Percentiles rank a stretch among this genome's conserved stretches.
Conservation (phyloP, 192 early-diverging fungal species). For the Coemansia sp. region DNA sequence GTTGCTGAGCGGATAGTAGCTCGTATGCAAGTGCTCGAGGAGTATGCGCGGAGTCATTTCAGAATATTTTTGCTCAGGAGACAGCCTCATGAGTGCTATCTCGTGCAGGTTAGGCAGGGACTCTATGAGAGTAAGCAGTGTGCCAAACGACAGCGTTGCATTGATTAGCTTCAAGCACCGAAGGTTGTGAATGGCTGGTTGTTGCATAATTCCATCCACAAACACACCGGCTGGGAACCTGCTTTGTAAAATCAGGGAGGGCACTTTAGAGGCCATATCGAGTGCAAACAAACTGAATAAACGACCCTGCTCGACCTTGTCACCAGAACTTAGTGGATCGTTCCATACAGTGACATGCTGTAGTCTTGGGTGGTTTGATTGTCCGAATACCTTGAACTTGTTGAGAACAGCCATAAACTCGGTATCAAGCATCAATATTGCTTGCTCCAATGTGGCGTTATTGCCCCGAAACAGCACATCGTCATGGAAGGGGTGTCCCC, state of each 20-base stretch:
- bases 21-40: background rate
- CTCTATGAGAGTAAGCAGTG: background rate
- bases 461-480: slow-evolving; percentile 15
- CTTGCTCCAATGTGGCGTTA: background rate
- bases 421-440: background rate
- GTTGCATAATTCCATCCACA: background rate
- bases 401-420: background rate
- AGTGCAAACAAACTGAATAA: background rate
- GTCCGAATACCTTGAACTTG: background rate
- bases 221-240: background rate
- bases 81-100: background rate
- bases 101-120: background rate
- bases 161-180: background rate
- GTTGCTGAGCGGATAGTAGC: slow-evolving; percentile 3
- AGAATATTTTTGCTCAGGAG: background rate
- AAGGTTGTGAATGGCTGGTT: background rate
- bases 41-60: background rate
- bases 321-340: background rate
- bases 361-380: background rate
- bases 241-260: background rate
- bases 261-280: background rate
- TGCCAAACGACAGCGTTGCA: background rate
- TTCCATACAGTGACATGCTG: background rate
- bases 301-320: background rate
- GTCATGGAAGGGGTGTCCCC: slow-evolving; percentile 3